Evolutionary conservation across 2,329 filamentous ascomycete genomes (phyloP), one percentile per base, ranked within the genome.

Genomic region (Ambrosiella xylebori): DNA sequence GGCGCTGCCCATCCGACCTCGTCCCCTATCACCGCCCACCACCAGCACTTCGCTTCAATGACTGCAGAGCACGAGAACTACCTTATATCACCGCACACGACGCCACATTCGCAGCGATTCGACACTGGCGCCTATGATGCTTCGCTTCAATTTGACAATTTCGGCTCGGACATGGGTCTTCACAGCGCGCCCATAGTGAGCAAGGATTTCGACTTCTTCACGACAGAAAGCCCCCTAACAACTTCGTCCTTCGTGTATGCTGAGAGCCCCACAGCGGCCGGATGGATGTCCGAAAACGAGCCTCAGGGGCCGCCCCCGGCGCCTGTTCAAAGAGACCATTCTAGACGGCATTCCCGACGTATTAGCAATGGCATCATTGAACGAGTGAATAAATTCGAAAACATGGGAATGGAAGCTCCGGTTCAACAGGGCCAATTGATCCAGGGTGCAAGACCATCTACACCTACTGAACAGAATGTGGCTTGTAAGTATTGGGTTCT

Each of bases 281-380:
- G 71, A 40, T 80, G 77, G 77, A 70, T 71, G 57, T 75, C 76
- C 7, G 76, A 80, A 62, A 71, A 70, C 41, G 74, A 76, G 58
- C 71, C 70, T 15, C 57, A 59, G 44, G 36, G 17, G 45, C 44
- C 47, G 35, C 38, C 52, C 13, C 44, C 38, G 12, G 54, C 70
- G 71, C 59, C 71, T 72, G 54, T 66, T 63, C 54, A 71, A 74
- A 39, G 44, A 13, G 44, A 64, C 66, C 62, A 50, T 45, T n/a
- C 44, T 19, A 40, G 55, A 44, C 27, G 54, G 53, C 54, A 59
- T 54, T 51, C 35, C 12, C 65, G 76, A 62, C 72, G 79, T 62
- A 75, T 83, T 63, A 82, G 80, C 70, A 77, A 78, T 63, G 78
- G 76, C 19, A 81, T 83, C 65, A 68, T 80, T 68, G 78, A 81